Conservation (phyloP, 2,329 filamentous ascomycete genomes). For the Coniella vitis region DNA sequence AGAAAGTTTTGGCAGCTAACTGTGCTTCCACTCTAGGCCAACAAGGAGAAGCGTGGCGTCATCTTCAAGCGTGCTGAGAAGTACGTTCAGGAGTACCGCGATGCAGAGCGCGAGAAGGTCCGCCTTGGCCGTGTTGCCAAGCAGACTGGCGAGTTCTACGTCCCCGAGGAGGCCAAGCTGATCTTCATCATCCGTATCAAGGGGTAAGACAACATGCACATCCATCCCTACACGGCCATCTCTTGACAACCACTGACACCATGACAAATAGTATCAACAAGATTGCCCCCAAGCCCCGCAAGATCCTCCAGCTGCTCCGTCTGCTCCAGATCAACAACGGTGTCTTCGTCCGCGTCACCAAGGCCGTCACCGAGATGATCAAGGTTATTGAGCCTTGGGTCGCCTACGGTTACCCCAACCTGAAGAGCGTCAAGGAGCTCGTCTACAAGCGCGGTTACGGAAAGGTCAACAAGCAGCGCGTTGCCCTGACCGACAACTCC, state of each 20-base stretch:
- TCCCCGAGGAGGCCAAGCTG: slow-evolving; percentile 90
- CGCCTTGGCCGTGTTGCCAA: slow-evolving; percentile 85
- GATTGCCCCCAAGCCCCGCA: slow-evolving; percentile 99
- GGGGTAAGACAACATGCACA: slow-evolving; percentile 51
- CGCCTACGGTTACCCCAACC: slow-evolving; percentile 98
- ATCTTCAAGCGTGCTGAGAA: slow-evolving; percentile 99
- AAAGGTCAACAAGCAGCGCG: slow-evolving; percentile 97
- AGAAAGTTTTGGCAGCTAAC: slow-evolving; percentile 30
- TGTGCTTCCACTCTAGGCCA: slow-evolving; percentile 55
- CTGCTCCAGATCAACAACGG: slow-evolving; percentile 99
- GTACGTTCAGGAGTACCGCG: slow-evolving; percentile 99
- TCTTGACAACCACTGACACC: slow-evolving; percentile 13
- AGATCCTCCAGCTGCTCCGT: slow-evolving; percentile 98
- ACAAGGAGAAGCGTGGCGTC: slow-evolving; percentile 96
- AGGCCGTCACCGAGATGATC: slow-evolving; percentile 91
- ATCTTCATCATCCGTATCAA: slow-evolving; percentile 99
- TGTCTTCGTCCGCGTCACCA: slow-evolving; percentile 95
- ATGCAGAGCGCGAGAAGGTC: slow-evolving; percentile 97
- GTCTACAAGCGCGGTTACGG: slow-evolving; percentile 99
- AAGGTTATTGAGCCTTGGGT: slow-evolving; percentile 99
- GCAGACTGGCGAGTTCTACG: slow-evolving; percentile 87
- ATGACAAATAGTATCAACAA: slow-evolving; percentile 98
- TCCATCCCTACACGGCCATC: slow-evolving; percentile 11
- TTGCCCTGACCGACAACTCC: slow-evolving; percentile 93
- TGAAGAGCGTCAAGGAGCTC: slow-evolving; percentile 98